Conservation (phyloP, 495 filamentous ascomycete genomes). For the Lasiosphaeria hispida region DNA sequence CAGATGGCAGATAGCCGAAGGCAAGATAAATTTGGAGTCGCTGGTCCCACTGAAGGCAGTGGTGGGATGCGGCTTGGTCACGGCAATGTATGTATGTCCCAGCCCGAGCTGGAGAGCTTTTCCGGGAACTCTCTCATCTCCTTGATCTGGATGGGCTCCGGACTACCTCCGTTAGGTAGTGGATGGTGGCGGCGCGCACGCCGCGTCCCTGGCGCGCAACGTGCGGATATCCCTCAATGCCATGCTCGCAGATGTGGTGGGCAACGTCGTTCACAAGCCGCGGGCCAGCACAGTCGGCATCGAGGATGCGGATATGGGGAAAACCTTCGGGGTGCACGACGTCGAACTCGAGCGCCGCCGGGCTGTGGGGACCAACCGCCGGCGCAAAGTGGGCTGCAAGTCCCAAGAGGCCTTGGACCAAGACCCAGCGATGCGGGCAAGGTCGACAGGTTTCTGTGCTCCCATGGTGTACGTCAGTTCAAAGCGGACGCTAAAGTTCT, state of each 20-base stretch:
- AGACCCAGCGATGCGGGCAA: constrained; percentile 54
- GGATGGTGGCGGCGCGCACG: constrained; percentile 28
- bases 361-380: not conserved
- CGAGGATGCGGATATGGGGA: not conserved
- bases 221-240: not conserved
- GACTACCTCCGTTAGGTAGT: constrained; percentile 44
- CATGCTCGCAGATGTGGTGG: not conserved
- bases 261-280: not conserved
- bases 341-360: constrained; percentile 23
- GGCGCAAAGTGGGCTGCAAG: constrained; percentile 36
- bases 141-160: constrained; percentile 59
- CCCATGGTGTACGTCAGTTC: constrained; percentile 71
- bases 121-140: constrained; percentile 59
- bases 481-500: constrained; percentile 59
- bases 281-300: not conserved
- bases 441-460: constrained; percentile 52
- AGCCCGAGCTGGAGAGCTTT: constrained; percentile 63
- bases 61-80: constrained; percentile 45
- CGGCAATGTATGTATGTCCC: constrained; percentile 62
- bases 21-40: constrained; percentile 55
- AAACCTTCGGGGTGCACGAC: constrained; percentile 21
- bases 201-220: not conserved
- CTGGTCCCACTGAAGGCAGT: constrained; percentile 72
- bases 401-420: constrained; percentile 53
- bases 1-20: constrained; percentile 50